Percentiles rank a stretch among this genome's conserved stretches.
These are phyloP conservation scores for Entomortierella chlamydospora DNA, from an alignment of 192 early-diverging fungal species.

Conservation along the genomic window DNA sequence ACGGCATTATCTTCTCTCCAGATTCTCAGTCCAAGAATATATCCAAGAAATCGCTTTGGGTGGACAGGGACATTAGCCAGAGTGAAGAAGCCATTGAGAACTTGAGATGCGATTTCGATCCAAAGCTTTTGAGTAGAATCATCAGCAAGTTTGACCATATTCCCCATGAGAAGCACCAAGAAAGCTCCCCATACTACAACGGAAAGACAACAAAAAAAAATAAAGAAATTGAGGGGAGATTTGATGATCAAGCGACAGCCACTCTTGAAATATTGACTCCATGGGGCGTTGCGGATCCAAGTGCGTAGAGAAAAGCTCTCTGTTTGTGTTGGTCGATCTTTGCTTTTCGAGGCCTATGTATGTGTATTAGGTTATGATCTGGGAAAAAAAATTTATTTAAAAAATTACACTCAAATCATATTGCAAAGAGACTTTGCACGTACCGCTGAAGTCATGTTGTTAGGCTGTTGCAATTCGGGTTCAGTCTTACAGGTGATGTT, in stretches of 20 bases:
- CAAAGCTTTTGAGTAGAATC: slow-evolving; percentile 47
- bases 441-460: too few species aligned
- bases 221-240: slow-evolving; percentile 50
- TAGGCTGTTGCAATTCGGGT: too few species aligned
- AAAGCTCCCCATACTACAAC: slow-evolving; percentile 57
- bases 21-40: slow-evolving; percentile 24
- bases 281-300: slow-evolving; percentile 42
- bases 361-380: too few species aligned
- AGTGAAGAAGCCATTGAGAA: slow-evolving; percentile 54
- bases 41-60: slow-evolving; percentile 48
- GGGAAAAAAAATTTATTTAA: too few species aligned
- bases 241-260: slow-evolving; percentile 42
- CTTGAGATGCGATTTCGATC: slow-evolving; percentile 56
- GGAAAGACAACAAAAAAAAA: slow-evolving; percentile 44
- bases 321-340: background rate
- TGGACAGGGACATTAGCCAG: slow-evolving; percentile 49
- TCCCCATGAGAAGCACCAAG: slow-evolving; percentile 44
- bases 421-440: too few species aligned
- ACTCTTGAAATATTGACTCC: slow-evolving; percentile 49
- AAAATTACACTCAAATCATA: too few species aligned
- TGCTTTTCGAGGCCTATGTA: background rate
- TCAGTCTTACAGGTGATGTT: too few species aligned
- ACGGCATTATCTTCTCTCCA: slow-evolving; percentile 25
- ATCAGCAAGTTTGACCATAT: slow-evolving; percentile 33
- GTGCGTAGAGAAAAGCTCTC: slow-evolving; percentile 25